Evolutionary conservation across 1,284 basidiomycete genomes (phyloP).

Genomic region (Phellopilus nigrolimitatus): DNA sequence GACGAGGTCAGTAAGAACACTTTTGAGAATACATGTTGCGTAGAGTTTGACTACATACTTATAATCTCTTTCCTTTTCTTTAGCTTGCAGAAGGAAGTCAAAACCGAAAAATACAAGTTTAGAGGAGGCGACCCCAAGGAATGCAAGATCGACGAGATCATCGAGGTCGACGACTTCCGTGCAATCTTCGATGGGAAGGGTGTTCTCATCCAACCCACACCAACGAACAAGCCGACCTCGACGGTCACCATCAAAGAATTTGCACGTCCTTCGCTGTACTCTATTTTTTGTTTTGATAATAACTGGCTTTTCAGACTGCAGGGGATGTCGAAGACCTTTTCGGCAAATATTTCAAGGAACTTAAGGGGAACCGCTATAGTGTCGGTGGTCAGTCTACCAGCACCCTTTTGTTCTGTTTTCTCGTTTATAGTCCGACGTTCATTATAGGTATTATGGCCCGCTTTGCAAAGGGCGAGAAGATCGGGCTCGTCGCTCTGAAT

Average conservation of each 20-base stretch:
- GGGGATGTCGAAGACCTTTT: conserved; percentile 31
- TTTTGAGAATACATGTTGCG: conserved; percentile 16
- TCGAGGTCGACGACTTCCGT: conserved; percentile 34
- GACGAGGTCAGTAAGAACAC: conserved; percentile 4
- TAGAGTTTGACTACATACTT: conserved; percentile 28
- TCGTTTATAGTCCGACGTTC: conserved; percentile 7
- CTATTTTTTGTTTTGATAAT: not conserved
- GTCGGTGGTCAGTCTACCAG: conserved; percentile 19
- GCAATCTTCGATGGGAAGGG: conserved; percentile 35
- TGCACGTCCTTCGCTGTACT: conserved; percentile 24
- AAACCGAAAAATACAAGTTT: conserved; percentile 37
- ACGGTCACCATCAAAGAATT: conserved; percentile 35
- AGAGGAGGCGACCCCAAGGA: conserved; percentile 32
- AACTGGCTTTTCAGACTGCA: conserved; percentile 19
- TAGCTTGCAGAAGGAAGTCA: conserved; percentile 40
- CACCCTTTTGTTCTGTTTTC: conserved; percentile 13
- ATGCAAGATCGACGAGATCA: conserved; percentile 36
- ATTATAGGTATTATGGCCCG: conserved; percentile 25
- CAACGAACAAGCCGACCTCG: conserved; percentile 35
- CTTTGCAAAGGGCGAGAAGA: conserved; percentile 35
- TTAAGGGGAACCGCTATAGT: conserved; percentile 36
- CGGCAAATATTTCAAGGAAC: conserved; percentile 32
- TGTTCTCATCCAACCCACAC: conserved; percentile 32
- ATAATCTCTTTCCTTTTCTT: not conserved
- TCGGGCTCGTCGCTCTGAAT: conserved; percentile 30